Evolutionary conservation across 2,329 filamentous ascomycete genomes (phyloP), one percentile per base, ranked within the genome.

Genomic region (Exophiala aquamarina): DNA sequence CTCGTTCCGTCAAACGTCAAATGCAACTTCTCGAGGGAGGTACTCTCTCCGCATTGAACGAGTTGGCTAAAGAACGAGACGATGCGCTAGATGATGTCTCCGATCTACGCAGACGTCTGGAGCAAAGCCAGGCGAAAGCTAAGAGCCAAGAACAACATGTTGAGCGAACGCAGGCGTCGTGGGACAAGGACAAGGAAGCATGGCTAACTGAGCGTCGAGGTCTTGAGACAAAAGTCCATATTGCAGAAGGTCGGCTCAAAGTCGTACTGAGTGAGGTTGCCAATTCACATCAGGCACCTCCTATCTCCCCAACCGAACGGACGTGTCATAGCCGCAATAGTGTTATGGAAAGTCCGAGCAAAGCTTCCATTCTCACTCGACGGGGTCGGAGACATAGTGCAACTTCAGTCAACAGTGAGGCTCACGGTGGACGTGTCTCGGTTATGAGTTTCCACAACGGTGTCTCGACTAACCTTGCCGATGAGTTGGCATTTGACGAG

Each of bases 221-320:
- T 46, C 78, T 89, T 51, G 92, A 98, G 66, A 83, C 88, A 47
- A 89, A 87, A 58, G 72, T 95, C 11, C 91, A 97, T 65, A 79
- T 96, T n/a, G 87, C 90, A 2, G 93, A 98, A 69, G 87, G 79
- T 21, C 84, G 92, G 29, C 69, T 98, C 44, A 93, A 92, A 64
- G 77, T 81, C 9, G 79, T 98, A 9, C 75, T 98, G 35, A 89
- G 92, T 29, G 93, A 97, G 67, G 81, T 98, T 40, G 83, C 70
- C 41, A 72, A 71, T 54, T 66, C 49, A 44, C 62, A 48, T 4
- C 69, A 74, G 18, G 63, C 65, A 17, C 47, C 40, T 3, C 41
- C 49, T 5, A 41, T 14, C 15, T 57, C 54, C 20, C 55, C 55
- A 10, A 55, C 52, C 13, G 52, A 55, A 26, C 54, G 54, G 9